phyloP scores from a whole-genome alignment of 306 rosid genomes.

The Vigna trinervia region DNA sequence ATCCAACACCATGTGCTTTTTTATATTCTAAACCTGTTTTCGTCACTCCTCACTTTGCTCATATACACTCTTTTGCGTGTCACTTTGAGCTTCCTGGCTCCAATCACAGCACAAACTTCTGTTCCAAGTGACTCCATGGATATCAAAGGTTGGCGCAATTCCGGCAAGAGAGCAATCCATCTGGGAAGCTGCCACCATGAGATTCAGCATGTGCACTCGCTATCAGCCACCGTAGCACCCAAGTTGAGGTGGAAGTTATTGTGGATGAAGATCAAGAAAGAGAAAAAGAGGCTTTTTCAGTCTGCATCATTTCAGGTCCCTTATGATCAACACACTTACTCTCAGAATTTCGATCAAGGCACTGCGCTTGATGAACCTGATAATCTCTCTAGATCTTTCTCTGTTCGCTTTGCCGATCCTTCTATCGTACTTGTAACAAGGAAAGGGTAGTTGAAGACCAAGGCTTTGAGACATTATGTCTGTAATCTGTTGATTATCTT shows the following conservation, averaged over 20 bases:
- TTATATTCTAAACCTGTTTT: conserved; percentile 1
- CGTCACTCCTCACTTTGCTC: conserved; percentile 1
- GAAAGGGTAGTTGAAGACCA: conserved; percentile 32
- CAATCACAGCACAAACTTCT: background rate
- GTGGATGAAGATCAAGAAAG: conserved; percentile 53
- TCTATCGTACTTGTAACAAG: conserved; percentile 47
- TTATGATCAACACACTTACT: conserved; percentile 62
- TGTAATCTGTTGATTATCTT: background rate
- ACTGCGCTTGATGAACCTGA: conserved; percentile 51
- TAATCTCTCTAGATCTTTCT: conserved; percentile 57
- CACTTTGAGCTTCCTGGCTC: background rate
- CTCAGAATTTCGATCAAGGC: conserved; percentile 70
- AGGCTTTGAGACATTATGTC: no score
- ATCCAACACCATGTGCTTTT: background rate
- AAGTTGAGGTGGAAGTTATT: conserved; percentile 46
- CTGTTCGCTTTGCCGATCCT: conserved; percentile 58
- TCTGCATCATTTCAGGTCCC: conserved; percentile 37
- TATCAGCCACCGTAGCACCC: background rate
- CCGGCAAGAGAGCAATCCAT: conserved; percentile 48
- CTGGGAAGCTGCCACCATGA: conserved; percentile 38
- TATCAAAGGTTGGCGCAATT: conserved; percentile 43
- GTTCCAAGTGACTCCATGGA: conserved; percentile 44
- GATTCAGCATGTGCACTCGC: conserved; percentile 3
- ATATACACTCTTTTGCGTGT: conserved; percentile 23
- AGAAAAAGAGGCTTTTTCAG: conserved; percentile 50